These are phyloP conservation scores for Sanguinoderma infundibulare DNA, from an alignment of 1,284 basidiomycete genomes.

Conservation along the genomic window DNA sequence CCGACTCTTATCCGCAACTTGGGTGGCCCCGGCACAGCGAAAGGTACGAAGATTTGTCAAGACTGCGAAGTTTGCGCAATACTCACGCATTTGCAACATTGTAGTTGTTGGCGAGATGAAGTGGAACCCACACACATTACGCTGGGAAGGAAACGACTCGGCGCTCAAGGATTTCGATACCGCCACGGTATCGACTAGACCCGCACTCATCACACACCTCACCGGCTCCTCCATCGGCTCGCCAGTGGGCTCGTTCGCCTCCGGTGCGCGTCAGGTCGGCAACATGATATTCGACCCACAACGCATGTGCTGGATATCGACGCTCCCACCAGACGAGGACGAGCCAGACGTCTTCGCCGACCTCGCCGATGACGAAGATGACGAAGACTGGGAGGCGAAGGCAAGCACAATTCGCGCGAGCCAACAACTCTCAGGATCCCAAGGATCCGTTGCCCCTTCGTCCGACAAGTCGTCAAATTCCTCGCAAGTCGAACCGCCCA, in stretches of 20 bases:
- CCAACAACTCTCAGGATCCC: conserved; percentile 40
- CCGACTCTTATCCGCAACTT: conserved; percentile 90
- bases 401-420: conserved; percentile 79
- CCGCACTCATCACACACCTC: conserved; percentile 92
- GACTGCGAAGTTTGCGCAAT: background rate
- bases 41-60: conserved; percentile 61
- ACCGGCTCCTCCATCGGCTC: conserved; percentile 82
- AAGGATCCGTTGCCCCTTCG: conserved; percentile 32
- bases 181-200: conserved; percentile 84
- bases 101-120: conserved; percentile 93
- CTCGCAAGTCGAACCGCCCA: conserved; percentile 41
- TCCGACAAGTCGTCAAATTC: conserved; percentile 42
- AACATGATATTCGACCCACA: conserved; percentile 97
- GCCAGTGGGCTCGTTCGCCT: conserved; percentile 77
- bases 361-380: conserved; percentile 86
- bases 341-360: conserved; percentile 93
- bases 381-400: conserved; percentile 71
- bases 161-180: conserved; percentile 89
- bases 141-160: conserved; percentile 97
- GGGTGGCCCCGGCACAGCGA: conserved; percentile 70
- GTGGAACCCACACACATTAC: conserved; percentile 88
- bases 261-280: conserved; percentile 85
- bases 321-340: conserved; percentile 83
- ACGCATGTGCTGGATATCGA: conserved; percentile 94
- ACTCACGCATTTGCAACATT: background rate